These are phyloP conservation scores for Candida coquimbonensis DNA, from an alignment of 805 yeast species.

Conservation along the genomic window DNA sequence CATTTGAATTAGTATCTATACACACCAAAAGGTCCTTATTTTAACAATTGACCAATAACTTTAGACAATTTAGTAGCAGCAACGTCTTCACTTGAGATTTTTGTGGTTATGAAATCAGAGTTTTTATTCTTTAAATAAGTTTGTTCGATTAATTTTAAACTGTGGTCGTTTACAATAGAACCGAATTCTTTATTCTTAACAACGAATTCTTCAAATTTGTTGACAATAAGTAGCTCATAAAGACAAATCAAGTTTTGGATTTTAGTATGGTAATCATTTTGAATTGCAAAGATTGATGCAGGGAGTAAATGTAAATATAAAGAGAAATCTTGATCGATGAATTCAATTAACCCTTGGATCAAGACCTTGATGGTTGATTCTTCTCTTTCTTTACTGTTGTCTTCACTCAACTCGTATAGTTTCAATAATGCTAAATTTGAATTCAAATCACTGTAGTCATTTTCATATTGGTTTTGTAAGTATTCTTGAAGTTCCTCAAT, in stretches of 20 bases:
- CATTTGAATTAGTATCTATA: neutral
- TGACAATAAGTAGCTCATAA: conserved; percentile 19
- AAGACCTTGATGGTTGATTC: conserved; percentile 32
- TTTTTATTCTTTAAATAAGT: conserved; percentile 16
- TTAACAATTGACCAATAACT: conserved; percentile 14
- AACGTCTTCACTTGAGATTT: conserved; percentile 19
- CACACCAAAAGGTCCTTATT: neutral
- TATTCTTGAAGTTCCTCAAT: conserved; percentile 39
- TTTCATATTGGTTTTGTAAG: conserved; percentile 31
- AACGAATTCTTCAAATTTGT: conserved; percentile 16
- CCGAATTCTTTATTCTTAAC: conserved; percentile 18
- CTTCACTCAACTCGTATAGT: conserved; percentile 32
- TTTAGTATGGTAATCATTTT: conserved; percentile 20
- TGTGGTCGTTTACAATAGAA: conserved; percentile 12
- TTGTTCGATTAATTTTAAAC: conserved; percentile 11
- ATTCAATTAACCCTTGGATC: conserved; percentile 34
- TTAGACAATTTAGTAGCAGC: conserved; percentile 19
- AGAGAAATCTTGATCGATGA: conserved; percentile 35
- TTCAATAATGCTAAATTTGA: conserved; percentile 42
- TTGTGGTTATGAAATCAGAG: conserved; percentile 16
- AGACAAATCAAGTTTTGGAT: conserved; percentile 19
- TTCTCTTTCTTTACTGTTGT: conserved; percentile 30
- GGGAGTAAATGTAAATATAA: conserved; percentile 40
- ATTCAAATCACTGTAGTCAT: conserved; percentile 31
- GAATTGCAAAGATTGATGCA: conserved; percentile 25